Evolutionary conservation across 257 asterid species (phyloP).

Genomic region (Solanum bukasovii): DNA sequence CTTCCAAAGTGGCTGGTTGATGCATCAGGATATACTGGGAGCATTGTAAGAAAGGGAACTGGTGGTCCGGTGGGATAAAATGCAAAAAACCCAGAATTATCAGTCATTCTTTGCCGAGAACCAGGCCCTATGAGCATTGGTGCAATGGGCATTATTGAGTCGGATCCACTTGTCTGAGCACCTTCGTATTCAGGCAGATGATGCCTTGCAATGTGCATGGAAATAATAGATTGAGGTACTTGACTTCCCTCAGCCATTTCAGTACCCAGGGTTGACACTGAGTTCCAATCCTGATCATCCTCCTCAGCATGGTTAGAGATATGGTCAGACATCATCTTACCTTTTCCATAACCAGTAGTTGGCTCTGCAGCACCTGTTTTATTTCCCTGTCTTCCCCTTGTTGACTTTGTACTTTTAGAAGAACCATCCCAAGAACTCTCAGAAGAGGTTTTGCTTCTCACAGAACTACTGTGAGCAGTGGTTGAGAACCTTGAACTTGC

Average conservation of each 20-base stretch:
- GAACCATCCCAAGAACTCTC: conserved; percentile 50
- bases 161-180: conserved; percentile 77
- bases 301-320: conserved; percentile 33
- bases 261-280: conserved; percentile 21
- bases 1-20: conserved; percentile 40
- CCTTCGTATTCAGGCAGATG: conserved; percentile 35
- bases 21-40: conserved; percentile 63
- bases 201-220: conserved; percentile 42
- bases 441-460: conserved; percentile 35
- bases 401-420: conserved; percentile 19
- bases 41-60: conserved; percentile 91
- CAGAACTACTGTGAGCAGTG: conserved; percentile 26
- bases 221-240: conserved; percentile 37
- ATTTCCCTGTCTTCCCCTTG: conserved; percentile 30
- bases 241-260: conserved; percentile 42
- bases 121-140: conserved; percentile 75
- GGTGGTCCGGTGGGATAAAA: conserved; percentile 98
- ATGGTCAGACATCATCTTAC: conserved; percentile 42
- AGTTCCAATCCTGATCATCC: conserved; percentile 51
- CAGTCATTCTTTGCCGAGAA: conserved; percentile 44
- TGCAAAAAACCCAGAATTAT: conserved; percentile 61
- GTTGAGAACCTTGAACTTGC: conserved; percentile 36
- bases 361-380: conserved; percentile 20
- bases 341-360: conserved; percentile 38
- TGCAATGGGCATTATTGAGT: conserved; percentile 48